Conservation (phyloP, 2,329 filamentous ascomycete genomes). For the Trichoderma aggressivum region DNA sequence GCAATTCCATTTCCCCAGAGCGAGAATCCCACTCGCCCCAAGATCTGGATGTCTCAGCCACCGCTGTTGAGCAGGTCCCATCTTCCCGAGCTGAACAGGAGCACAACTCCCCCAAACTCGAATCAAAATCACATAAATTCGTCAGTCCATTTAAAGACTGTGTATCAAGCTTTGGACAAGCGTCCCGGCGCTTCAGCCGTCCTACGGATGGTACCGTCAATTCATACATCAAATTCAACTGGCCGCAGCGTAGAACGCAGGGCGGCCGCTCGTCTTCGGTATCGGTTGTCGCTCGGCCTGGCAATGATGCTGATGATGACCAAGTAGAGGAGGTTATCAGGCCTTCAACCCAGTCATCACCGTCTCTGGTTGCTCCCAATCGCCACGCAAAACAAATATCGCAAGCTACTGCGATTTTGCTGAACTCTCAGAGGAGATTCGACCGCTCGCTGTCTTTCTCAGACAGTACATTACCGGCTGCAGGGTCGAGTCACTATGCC, state of each 20-base stretch:
- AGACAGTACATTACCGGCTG: neutral
- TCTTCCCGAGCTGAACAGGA: constrained; percentile 15
- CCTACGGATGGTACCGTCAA: constrained; percentile 36
- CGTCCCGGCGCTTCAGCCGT: constrained; percentile 28
- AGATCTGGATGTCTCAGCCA: constrained; percentile 20
- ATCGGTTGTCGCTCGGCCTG: neutral
- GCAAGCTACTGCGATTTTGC: neutral
- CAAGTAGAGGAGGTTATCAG: neutral
- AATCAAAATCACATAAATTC: constrained; percentile 11
- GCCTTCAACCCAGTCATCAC: neutral
- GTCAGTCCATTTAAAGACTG: constrained; percentile 35
- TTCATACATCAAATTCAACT: constrained; percentile 39
- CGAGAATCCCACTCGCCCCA: constrained; percentile 21
- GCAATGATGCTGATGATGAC: neutral
- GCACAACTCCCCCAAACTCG: constrained; percentile 13
- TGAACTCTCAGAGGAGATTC: neutral
- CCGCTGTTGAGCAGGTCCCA: neutral
- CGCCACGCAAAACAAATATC: neutral
- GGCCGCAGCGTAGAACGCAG: constrained; percentile 25
- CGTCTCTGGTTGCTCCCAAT: neutral
- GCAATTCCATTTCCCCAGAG: neutral
- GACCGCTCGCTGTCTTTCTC: neutral
- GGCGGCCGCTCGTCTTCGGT: neutral
- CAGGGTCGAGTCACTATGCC: neutral
- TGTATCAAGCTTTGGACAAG: constrained; percentile 29